These are phyloP conservation scores for Aspergillus spinulosporus DNA, from an alignment of 2,329 filamentous ascomycete genomes.

Conservation along the genomic window DNA sequence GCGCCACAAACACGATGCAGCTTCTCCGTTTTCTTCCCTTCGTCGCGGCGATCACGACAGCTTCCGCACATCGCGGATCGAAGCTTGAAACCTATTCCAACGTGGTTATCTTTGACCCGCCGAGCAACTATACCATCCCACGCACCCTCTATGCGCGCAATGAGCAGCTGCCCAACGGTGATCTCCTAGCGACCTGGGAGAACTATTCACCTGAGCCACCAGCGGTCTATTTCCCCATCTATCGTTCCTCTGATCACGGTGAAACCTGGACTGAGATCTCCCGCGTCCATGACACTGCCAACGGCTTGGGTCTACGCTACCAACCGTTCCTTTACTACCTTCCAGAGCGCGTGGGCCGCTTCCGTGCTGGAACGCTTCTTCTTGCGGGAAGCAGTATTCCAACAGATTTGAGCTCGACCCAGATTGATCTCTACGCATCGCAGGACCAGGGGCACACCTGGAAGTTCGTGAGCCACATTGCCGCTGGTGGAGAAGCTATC, in stretches of 20 bases:
- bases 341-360: slow-evolving; percentile 58
- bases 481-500: slow-evolving; percentile 61
- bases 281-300: slow-evolving; percentile 62
- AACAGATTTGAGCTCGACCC: slow-evolving; percentile 59
- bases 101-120: slow-evolving; percentile 46
- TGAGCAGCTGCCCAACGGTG: slow-evolving; percentile 45
- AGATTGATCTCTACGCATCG: slow-evolving; percentile 70
- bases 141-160: slow-evolving; percentile 56
- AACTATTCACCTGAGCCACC: slow-evolving; percentile 58
- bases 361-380: slow-evolving; percentile 63
- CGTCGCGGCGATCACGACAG: background rate
- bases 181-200: slow-evolving; percentile 56
- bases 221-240: slow-evolving; percentile 54
- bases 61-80: slow-evolving; percentile 1
- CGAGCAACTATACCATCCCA: slow-evolving; percentile 47
- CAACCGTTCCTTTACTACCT: slow-evolving; percentile 70
- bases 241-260: slow-evolving; percentile 55
- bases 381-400: slow-evolving; percentile 58
- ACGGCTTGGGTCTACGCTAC: slow-evolving; percentile 66
- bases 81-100: slow-evolving; percentile 30
- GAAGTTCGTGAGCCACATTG: slow-evolving; percentile 67
- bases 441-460: slow-evolving; percentile 62
- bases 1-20: slow-evolving; percentile 5
- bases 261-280: slow-evolving; percentile 64
- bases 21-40: slow-evolving; percentile 9